Evolutionary conservation across 352 stramenopile species (phyloP), one percentile per base, ranked within the genome.

Genomic region (Phytopythium oedochilum): DNA sequence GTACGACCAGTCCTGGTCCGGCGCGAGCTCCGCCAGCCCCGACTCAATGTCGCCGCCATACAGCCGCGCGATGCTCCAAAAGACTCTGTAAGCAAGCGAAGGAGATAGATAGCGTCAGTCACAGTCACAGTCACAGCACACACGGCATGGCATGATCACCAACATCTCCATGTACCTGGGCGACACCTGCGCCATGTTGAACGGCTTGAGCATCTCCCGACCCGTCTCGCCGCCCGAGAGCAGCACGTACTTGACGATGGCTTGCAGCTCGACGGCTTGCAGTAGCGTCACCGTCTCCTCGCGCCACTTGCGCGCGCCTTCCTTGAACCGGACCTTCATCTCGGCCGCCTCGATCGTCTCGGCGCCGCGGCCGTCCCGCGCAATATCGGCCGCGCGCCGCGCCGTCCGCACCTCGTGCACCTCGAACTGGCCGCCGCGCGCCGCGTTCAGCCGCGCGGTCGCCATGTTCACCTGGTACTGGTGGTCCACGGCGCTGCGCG

Each of bases 171-270:
- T 36, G 14, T 50, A 86, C 78, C 86, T 71, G 7, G 83, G 82
- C 3, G 86, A 96, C 5, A 72, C 69, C 55, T 96, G 83, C 2
- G 86, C 86, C 86, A 96, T 96, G 59, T 96, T 96, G 55, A 96
- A 96, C 9, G 83, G 83, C 67, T 96, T 96, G 53, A 96, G 78
- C 86, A 94, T 94, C 54, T 96, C 86, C 20, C 68, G 71, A 2
- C 83, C 83, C 26, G 81, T 89, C 51, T 93, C 86, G 11, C 82
- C 83, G 9, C 79, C 77, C 28, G 80, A 90, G 29, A 94, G 59
- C 46, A 94, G 63, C 20, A 94, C 81, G 60, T 94, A 94, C 56
- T 96, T 91, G 59, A 96, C 54, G 53, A 81, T 74, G 0, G 83
- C 81, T 23, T 78, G 75, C 25, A 96, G 55, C 53, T 92, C 83